These are phyloP conservation scores for Hawksworthiomyces lignivorus DNA, from an alignment of 2,329 filamentous ascomycete genomes.

Conservation along the genomic window DNA sequence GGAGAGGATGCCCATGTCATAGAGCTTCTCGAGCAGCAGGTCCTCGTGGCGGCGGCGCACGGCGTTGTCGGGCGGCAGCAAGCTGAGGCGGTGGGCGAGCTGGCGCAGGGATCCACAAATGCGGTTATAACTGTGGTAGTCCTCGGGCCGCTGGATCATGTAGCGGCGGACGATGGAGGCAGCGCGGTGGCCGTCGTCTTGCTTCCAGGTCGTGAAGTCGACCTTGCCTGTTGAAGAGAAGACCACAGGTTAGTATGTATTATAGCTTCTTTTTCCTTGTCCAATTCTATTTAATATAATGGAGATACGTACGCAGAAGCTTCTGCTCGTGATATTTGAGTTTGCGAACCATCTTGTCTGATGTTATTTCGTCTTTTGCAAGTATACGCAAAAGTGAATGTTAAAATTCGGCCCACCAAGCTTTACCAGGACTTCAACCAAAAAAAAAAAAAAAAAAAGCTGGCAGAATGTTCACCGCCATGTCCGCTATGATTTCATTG, in stretches of 20 bases:
- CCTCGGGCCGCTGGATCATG: conserved; percentile 80
- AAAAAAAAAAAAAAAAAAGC: neutral
- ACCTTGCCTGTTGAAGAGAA: conserved; percentile 43
- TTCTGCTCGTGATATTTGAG: conserved; percentile 96
- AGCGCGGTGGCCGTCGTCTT: conserved; percentile 80
- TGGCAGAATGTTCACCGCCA: conserved; percentile 10
- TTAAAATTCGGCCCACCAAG: no score
- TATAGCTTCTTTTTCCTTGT: neutral
- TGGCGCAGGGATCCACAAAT: conserved; percentile 78
- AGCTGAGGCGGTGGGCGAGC: conserved; percentile 78
- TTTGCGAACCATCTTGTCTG: conserved; percentile 73
- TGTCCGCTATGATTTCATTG: neutral
- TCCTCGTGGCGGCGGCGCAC: conserved; percentile 78
- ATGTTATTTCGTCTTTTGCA: neutral
- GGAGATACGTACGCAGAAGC: conserved; percentile 48
- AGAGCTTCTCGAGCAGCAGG: conserved; percentile 81
- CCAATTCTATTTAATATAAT: neutral
- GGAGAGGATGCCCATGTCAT: conserved; percentile 81
- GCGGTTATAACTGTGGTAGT: conserved; percentile 63
- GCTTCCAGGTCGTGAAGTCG: conserved; percentile 91
- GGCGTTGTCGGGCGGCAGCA: conserved; percentile 71
- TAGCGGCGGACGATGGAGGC: conserved; percentile 72
- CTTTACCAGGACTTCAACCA: neutral
- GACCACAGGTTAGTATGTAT: no score
- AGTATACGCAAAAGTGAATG: neutral